Evolutionary conservation across 129 eudicot species (phyloP).

Genomic region (carrot (Daucus carota)): DNA sequence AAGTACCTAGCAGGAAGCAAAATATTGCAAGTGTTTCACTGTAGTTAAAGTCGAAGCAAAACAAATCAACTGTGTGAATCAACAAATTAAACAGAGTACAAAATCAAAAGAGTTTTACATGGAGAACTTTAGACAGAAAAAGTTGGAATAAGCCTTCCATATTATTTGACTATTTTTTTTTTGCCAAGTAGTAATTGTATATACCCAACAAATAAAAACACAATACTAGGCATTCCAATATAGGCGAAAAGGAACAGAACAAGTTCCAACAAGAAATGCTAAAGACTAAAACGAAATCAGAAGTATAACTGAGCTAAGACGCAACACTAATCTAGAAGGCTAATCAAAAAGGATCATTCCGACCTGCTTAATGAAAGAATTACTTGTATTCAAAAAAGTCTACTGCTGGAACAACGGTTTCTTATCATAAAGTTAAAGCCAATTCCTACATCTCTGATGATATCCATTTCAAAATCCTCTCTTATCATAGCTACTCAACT

Average conservation of each 20-base stretch:
- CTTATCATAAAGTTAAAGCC: background rate
- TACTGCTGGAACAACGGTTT: background rate
- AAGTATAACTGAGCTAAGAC: background rate
- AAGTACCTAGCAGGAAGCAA: constrained; percentile 40
- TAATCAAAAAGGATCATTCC: background rate
- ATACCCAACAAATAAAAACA: background rate
- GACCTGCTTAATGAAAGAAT: background rate
- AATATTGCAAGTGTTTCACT: constrained; percentile 4
- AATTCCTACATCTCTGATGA: background rate
- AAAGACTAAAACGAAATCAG: background rate
- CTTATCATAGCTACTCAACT: background rate
- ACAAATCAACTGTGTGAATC: background rate
- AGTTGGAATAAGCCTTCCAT: background rate
- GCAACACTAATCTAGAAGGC: background rate
- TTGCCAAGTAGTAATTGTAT: background rate
- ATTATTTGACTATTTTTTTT: background rate
- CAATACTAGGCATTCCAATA: background rate
- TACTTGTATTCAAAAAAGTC: too few species aligned
- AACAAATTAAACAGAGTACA: background rate
- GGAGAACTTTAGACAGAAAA: background rate
- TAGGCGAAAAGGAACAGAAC: background rate
- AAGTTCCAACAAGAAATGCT: background rate
- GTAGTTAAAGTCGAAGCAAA: background rate
- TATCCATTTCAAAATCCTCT: too few species aligned
- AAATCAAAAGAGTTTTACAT: background rate